Percentiles rank a stretch among this genome's conserved stretches.
Evolutionary conservation across 2,329 filamentous ascomycete genomes (phyloP).

Genomic region (Paecilomyces dactylethromorphus): DNA sequence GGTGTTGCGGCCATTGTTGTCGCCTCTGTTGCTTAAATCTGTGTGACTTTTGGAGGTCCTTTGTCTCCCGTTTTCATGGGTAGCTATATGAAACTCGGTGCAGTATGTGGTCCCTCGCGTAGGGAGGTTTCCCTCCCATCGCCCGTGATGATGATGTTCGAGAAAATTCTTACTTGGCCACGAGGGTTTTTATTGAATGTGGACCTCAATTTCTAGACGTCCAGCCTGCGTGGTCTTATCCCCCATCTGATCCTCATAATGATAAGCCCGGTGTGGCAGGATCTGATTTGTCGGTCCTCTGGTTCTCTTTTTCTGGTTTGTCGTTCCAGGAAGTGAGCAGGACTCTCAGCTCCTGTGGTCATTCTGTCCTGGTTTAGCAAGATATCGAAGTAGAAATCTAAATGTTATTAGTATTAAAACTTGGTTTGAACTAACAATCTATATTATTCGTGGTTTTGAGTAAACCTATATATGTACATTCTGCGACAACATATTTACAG

Average conservation of each 20-base stretch:
- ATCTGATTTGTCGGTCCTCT: background rate
- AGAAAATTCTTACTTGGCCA: background rate
- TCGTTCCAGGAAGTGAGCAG: conserved; percentile 1
- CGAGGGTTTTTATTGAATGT: background rate
- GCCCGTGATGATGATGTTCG: background rate
- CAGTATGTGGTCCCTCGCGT: background rate
- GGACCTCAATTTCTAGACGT: background rate
- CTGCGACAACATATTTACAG: background rate
- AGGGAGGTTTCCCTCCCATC: conserved; percentile 1
- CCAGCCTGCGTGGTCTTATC: background rate
- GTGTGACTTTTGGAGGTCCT: background rate
- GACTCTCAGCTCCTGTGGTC: background rate
- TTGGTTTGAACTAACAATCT: background rate
- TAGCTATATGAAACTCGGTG: background rate
- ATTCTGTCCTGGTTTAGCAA: background rate
- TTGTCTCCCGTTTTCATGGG: background rate
- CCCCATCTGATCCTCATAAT: background rate
- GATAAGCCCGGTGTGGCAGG: background rate
- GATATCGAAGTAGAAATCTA: background rate
- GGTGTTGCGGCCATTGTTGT: conserved; percentile 79
- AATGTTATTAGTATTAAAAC: background rate
- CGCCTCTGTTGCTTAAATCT: conserved; percentile 69
- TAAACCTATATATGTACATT: background rate
- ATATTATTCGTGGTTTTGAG: background rate
- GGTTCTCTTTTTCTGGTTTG: background rate